phyloP scores from a whole-genome alignment of 257 asterid species.

The Dorcoceras hygrometricum region DNA sequence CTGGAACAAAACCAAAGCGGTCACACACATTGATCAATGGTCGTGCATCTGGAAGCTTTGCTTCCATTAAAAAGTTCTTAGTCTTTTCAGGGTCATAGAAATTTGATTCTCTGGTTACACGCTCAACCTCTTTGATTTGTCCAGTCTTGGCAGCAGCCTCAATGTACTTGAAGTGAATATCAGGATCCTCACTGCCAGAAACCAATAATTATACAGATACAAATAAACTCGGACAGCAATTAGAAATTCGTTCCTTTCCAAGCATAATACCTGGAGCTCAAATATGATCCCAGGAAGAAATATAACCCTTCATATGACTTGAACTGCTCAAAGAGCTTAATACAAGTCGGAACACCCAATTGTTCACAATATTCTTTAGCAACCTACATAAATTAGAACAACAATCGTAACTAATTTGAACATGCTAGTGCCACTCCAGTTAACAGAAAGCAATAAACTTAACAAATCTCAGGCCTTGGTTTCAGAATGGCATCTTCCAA shows the following conservation, averaged over 20 bases:
- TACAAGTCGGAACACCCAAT: constrained; percentile 91
- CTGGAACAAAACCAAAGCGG: constrained; percentile 98
- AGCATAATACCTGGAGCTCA: constrained; percentile 82
- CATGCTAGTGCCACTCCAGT: constrained; percentile 1
- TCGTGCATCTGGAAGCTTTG: constrained; percentile 98
- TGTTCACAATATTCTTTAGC: constrained; percentile 99
- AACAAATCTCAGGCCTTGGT: constrained; percentile 6
- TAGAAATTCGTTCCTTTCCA: constrained; percentile 11
- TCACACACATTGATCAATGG: constrained; percentile 97
- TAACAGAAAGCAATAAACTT: constrained; percentile 9
- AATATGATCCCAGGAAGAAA: constrained; percentile 95
- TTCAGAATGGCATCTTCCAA: constrained; percentile 11
- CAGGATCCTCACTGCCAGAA: constrained; percentile 91
- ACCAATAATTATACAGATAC: constrained; percentile 23
- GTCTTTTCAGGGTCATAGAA: constrained; percentile 96
- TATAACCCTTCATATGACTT: constrained; percentile 96
- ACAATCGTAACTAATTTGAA: constrained; percentile 20
- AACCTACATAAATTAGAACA: constrained; percentile 46
- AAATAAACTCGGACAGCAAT: constrained; percentile 17
- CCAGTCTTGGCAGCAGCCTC: constrained; percentile 99
- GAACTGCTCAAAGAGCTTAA: constrained; percentile 93
- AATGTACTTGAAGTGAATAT: constrained; percentile 95
- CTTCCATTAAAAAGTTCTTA: constrained; percentile 95
- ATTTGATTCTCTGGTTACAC: constrained; percentile 96
- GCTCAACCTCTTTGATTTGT: constrained; percentile 99